Percentiles rank a stretch among this genome's conserved stretches.
These are phyloP conservation scores for Hygrocybe punicea DNA, from an alignment of 768 basidiomycete genomes.

Conservation along the genomic window DNA sequence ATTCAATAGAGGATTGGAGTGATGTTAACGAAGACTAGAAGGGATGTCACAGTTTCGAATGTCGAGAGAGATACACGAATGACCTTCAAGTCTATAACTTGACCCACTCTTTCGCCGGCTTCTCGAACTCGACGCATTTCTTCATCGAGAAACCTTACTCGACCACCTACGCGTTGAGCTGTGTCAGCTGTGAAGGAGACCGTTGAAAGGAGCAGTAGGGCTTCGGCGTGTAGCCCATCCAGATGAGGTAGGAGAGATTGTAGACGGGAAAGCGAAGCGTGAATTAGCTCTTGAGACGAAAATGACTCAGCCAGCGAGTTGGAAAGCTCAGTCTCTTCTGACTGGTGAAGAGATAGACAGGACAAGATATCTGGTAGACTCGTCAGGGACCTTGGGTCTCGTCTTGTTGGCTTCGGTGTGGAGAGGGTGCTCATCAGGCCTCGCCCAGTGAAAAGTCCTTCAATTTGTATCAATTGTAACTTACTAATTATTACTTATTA, in stretches of 20 bases:
- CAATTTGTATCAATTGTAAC: no score
- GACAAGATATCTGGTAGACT: constrained; percentile 67
- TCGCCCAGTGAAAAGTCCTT: no score
- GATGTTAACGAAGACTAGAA: constrained; percentile 39
- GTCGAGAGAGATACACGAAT: constrained; percentile 4
- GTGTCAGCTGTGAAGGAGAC: constrained; percentile 74
- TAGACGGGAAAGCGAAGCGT: constrained; percentile 58
- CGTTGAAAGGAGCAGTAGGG: constrained; percentile 49
- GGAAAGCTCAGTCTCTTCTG: constrained; percentile 74
- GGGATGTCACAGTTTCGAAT: not conserved
- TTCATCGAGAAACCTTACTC: constrained; percentile 83
- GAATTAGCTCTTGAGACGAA: constrained; percentile 62
- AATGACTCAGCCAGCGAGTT: constrained; percentile 68
- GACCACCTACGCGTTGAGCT: constrained; percentile 86
- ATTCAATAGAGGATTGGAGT: constrained; percentile 72
- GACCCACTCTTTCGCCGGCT: constrained; percentile 86
- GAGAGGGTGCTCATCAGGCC: not conserved
- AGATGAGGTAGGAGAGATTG: constrained; percentile 58
- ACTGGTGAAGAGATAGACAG: constrained; percentile 70
- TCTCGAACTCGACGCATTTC: constrained; percentile 89
- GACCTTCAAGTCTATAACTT: constrained; percentile 95
- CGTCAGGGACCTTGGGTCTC: constrained; percentile 48
- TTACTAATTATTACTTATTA: no score
- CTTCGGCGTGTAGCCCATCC: constrained; percentile 59
- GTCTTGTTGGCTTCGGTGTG: constrained; percentile 1